Evolutionary conservation across 2,329 filamentous ascomycete species (phyloP), one percentile per base, ranked within the genome.

Genomic region (Epichloe hybrida): DNA sequence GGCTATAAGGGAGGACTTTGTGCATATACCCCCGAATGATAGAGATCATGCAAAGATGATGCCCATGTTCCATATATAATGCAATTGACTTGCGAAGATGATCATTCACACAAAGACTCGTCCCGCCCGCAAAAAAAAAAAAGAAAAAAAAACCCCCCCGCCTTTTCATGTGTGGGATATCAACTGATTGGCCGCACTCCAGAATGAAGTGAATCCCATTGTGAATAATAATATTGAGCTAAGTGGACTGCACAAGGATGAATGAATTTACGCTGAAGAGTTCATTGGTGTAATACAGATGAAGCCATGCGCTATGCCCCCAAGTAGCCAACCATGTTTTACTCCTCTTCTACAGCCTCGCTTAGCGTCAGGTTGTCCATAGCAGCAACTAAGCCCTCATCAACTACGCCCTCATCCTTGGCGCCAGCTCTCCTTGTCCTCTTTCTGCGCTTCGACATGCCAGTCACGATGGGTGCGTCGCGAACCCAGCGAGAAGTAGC

Each of bases 401-500:
- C 36, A 13, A 15, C 35, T 11, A 48, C 27, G 4, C 40, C 47
- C 15, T 43, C 17, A 1, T 42, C 39, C 15, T 49, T 23, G 7
- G 9, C 20, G 34, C 20, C 20, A 6, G 9, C n/a, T 40, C 37
- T 49, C 15, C 59, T 66, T 21, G 54, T 44, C 15, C 60, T 61
- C 56, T 62, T 67, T 63, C 68, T 74, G 54, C 68, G 68, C 58
- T 64, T 69, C 21, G 61, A 4, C 12, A 21, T 57, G 23, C 64
- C 63, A 21, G 62, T 56, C n/a, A 67, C 65, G 0, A 62, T 54
- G 5, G 77, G 79, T 1, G 77, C 80, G 52, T 83, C 74, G 46
- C 68, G 67, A 21, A 91, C 76, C 86, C 87, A 93, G 41, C 77
- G 69, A 0, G 81, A 77, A 52, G 91, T 79, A 17, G 78, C 76